Percentiles rank a stretch among this genome's conserved stretches.
These are phyloP conservation scores for Quercus tomentella DNA, from an alignment of 331 rosid species.

Conservation along the genomic window DNA sequence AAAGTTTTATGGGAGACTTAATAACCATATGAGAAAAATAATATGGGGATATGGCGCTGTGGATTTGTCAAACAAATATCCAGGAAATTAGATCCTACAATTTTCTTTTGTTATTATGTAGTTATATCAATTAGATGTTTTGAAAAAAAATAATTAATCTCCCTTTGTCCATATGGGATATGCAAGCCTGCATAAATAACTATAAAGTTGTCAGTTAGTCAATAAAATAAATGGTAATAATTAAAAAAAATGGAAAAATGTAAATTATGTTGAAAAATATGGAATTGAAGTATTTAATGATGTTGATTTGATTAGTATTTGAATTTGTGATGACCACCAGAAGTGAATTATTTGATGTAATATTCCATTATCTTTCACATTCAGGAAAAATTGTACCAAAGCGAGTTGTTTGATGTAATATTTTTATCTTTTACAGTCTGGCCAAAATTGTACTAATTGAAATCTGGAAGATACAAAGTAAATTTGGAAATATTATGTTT, in stretches of 20 bases:
- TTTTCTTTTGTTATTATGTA: background rate
- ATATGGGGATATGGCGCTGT: background rate
- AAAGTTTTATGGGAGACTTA: background rate
- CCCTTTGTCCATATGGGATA: background rate
- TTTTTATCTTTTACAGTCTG: no score
- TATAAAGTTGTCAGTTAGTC: background rate
- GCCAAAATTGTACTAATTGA: no score
- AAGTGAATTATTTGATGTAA: background rate
- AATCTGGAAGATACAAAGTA: background rate
- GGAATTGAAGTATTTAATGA: background rate
- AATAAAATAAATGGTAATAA: background rate
- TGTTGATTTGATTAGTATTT: background rate
- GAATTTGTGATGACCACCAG: background rate
- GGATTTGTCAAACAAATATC: background rate
- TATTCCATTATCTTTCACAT: background rate
- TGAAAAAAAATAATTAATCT: background rate
- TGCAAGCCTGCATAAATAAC: background rate
- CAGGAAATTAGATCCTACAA: no score
- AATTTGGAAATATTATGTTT: background rate
- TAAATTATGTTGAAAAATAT: background rate
- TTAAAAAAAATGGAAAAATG: background rate
- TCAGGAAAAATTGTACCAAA: background rate
- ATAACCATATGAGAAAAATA: background rate
- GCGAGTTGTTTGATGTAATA: no score
- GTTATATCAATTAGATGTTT: background rate